Evolutionary conservation across 176 grass and related monocot species (phyloP).

Genomic region (Guadua angustifolia): DNA sequence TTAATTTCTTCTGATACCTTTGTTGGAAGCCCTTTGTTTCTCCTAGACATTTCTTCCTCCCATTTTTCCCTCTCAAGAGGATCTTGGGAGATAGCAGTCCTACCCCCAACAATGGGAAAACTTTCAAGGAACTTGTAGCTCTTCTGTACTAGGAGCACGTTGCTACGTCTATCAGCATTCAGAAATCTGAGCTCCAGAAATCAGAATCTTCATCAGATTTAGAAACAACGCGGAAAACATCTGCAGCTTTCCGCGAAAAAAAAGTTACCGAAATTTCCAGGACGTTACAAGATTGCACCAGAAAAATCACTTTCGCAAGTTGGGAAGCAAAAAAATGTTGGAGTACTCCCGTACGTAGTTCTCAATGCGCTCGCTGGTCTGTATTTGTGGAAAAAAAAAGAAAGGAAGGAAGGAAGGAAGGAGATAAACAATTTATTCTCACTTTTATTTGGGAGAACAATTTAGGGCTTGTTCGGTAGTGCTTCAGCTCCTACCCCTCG

Average conservation of each 20-base stretch:
- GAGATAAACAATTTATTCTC: neutral
- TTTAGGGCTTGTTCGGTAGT: too few relatives aligned
- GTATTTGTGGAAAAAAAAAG: too few relatives aligned
- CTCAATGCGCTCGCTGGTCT: neutral
- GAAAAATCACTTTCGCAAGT: neutral
- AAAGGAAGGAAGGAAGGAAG: too few relatives aligned
- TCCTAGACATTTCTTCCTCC: conserved; percentile 76
- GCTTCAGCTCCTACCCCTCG: too few relatives aligned
- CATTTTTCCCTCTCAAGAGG: conserved; percentile 62
- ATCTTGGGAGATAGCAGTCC: conserved; percentile 60
- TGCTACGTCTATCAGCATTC: neutral
- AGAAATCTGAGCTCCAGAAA: conserved; percentile 64
- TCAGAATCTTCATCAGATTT: conserved; percentile 47
- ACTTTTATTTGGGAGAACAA: too few relatives aligned
- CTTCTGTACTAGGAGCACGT: conserved; percentile 29
- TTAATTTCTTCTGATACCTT: conserved; percentile 22
- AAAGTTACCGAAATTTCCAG: too few relatives aligned
- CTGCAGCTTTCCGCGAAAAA: too few relatives aligned
- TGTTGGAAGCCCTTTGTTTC: conserved; percentile 40
- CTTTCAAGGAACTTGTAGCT: conserved; percentile 49
- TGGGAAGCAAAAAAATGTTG: neutral
- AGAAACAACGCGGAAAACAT: too few relatives aligned
- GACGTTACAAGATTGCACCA: neutral
- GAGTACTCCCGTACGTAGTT: too few relatives aligned
- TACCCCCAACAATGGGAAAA: conserved; percentile 80